Evolutionary conservation across 2,329 filamentous ascomycete species (phyloP).

Genomic region (Aureobasidium sp.): DNA sequence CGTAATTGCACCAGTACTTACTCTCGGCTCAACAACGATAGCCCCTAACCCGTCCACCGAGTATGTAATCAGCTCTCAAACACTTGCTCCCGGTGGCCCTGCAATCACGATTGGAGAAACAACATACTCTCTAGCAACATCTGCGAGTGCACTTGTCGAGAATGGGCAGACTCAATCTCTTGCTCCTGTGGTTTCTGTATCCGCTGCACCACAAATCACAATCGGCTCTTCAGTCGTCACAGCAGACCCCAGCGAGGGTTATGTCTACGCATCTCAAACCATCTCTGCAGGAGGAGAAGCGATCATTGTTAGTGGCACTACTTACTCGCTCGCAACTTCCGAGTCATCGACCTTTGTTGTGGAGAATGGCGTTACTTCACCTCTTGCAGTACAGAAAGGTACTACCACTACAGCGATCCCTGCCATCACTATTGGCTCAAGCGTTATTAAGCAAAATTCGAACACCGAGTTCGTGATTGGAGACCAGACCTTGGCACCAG

Average conservation of each 20-base stretch:
- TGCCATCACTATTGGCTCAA: background rate
- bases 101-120: slow-evolving; percentile 9
- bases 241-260: background rate
- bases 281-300: slow-evolving; percentile 14
- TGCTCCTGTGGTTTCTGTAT: background rate
- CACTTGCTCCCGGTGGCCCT: slow-evolving; percentile 15
- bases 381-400: background rate
- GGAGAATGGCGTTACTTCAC: background rate
- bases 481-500: slow-evolving; percentile 13
- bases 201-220: background rate
- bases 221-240: background rate
- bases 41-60: background rate
- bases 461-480: slow-evolving; percentile 15
- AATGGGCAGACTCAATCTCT: background rate
- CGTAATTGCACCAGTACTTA: background rate
- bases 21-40: background rate
- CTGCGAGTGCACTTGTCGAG: background rate
- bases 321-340: background rate
- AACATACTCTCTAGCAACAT: background rate
- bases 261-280: slow-evolving; percentile 10
- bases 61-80: slow-evolving; percentile 16
- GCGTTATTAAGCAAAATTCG: slow-evolving; percentile 16
- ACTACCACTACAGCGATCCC: background rate
- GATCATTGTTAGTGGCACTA: slow-evolving; percentile 6
- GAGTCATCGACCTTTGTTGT: background rate